A percentile compares a stretch with the other conserved stretches of the same genome.
Evolutionary conservation across 2,329 filamentous ascomycete species (phyloP).

Genomic region (Hypocreales sp.): DNA sequence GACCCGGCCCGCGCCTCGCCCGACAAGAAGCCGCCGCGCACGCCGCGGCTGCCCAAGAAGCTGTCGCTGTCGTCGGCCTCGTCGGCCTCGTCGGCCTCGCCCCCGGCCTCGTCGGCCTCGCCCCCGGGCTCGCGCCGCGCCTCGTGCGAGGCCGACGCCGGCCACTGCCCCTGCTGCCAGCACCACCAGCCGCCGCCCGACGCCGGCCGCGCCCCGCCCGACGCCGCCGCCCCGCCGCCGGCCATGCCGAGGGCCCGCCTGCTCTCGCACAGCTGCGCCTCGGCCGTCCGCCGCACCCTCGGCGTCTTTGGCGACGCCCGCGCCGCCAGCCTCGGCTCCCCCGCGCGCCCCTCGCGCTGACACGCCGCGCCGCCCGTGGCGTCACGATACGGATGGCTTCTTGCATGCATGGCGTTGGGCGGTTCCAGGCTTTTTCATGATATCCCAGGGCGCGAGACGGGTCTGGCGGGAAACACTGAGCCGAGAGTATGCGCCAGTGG

Average conservation of each 20-base stretch:
- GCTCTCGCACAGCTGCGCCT: conserved; percentile 1
- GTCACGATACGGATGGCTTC: too few relatives aligned
- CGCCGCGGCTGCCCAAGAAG: conserved; percentile 2
- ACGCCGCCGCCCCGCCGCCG: too few relatives aligned
- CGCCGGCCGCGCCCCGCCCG: too few relatives aligned
- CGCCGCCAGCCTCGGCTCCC: not conserved
- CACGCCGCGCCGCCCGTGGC: too few relatives aligned
- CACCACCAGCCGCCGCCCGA: not conserved
- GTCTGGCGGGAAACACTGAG: too few relatives aligned
- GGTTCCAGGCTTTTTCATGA: too few relatives aligned
- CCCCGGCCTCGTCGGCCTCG: not conserved
- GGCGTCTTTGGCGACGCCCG: conserved; percentile 1
- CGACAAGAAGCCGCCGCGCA: not conserved
- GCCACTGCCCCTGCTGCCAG: not conserved
- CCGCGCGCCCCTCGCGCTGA: not conserved
- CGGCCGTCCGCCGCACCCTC: conserved; percentile 1
- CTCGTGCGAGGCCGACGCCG: not conserved
- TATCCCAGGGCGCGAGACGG: too few relatives aligned
- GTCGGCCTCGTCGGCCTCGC: conserved; percentile 1
- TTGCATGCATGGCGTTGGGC: too few relatives aligned
- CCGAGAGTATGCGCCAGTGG: too few relatives aligned
- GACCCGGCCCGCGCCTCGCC: not conserved
- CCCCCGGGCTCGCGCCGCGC: not conserved
- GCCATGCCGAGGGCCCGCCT: not conserved
- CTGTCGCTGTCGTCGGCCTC: conserved; percentile 1